Percentiles rank a stretch among this genome's conserved stretches.
phyloP scores from a whole-genome alignment of 1,284 basidiomycete genomes.

The Melampsora americana region DNA sequence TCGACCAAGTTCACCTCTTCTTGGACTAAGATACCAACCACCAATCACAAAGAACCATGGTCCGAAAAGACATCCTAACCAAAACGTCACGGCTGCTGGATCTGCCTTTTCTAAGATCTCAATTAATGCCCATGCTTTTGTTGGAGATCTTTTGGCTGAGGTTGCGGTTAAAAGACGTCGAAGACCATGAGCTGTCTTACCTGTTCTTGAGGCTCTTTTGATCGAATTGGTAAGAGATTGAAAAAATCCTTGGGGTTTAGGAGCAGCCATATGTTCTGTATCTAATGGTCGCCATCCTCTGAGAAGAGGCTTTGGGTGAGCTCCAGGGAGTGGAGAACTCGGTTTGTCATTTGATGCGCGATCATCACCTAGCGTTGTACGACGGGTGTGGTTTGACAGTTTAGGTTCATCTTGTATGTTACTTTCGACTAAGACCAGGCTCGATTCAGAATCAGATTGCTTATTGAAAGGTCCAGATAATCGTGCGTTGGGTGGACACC shows the following conservation, averaged over 20 bases:
- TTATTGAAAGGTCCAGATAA: neutral
- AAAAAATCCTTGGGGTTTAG: neutral
- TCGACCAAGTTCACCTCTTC: constrained; percentile 46
- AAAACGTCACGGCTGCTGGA: constrained; percentile 46
- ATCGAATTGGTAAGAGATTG: neutral
- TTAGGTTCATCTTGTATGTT: neutral
- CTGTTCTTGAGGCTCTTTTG: neutral
- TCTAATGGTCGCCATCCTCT: neutral
- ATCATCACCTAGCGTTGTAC: neutral
- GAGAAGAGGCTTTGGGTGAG: neutral
- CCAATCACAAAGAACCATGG: constrained; percentile 48
- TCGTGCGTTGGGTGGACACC: neutral
- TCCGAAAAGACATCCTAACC: constrained; percentile 46
- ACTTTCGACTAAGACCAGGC: neutral
- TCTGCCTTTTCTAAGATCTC: constrained; percentile 44
- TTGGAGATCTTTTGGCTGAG: neutral
- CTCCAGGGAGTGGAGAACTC: no score
- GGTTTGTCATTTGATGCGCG: neutral
- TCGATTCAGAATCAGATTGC: neutral
- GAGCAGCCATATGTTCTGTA: neutral
- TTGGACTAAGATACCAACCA: constrained; percentile 47
- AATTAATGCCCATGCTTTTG: neutral
- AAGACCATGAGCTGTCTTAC: neutral
- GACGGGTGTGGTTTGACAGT: neutral
- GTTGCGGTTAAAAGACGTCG: neutral